Evolutionary conservation across 257 asterid species (phyloP).

Genomic region (Ocimum tenuiflorum): DNA sequence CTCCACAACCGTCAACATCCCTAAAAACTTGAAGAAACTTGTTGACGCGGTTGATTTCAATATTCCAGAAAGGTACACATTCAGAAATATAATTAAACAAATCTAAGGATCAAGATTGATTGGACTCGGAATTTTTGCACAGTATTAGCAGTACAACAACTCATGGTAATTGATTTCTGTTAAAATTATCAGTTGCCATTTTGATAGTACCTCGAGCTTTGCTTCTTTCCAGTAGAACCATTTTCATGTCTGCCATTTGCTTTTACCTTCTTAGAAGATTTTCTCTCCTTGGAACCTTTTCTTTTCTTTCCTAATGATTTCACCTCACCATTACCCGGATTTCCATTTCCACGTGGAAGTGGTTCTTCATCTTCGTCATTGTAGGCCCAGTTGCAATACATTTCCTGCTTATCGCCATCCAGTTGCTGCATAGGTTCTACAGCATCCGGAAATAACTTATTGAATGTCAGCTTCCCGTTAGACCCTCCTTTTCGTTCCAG

Average conservation of each 20-base stretch:
- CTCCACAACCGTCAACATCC: no score
- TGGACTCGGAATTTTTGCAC: no score
- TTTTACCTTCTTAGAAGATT: constrained; percentile 33
- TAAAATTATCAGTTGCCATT: constrained; percentile 19
- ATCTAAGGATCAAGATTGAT: no score
- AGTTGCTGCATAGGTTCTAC: constrained; percentile 44
- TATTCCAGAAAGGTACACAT: no score
- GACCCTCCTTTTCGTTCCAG: constrained; percentile 85
- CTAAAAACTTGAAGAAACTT: no score
- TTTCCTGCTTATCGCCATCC: constrained; percentile 38
- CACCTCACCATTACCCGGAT: constrained; percentile 8
- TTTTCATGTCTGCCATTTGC: constrained; percentile 17
- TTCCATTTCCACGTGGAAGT: constrained; percentile 51
- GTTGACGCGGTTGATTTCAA: no score
- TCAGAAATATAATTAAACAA: no score
- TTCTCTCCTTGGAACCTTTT: constrained; percentile 36
- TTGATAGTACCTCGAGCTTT: constrained; percentile 30
- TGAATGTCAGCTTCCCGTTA: constrained; percentile 37
- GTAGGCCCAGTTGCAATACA: constrained; percentile 64
- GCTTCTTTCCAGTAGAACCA: constrained; percentile 35
- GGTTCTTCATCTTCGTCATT: constrained; percentile 63
- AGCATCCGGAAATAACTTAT: constrained; percentile 50
- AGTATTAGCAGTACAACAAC: not conserved
- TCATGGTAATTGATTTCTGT: not conserved
- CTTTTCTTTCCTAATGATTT: constrained; percentile 54